Evolutionary conservation across 208 protist genomes (phyloP).

Genomic region (Acanthamoeba sp.): DNA sequence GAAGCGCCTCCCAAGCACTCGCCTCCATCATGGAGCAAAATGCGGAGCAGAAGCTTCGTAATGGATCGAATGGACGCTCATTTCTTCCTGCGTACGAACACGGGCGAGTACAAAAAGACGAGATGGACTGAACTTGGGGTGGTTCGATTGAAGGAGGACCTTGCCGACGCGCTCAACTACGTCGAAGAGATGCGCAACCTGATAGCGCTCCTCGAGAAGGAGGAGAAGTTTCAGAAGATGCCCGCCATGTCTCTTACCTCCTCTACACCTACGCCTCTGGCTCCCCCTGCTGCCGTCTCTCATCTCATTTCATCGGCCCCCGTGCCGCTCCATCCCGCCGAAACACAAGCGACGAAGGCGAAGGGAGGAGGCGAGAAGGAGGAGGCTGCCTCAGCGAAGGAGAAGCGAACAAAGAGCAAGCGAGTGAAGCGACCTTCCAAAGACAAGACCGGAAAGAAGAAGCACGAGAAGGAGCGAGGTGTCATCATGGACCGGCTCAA

Average conservation of each 20-base stretch:
- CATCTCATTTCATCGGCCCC: background rate
- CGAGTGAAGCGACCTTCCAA: background rate
- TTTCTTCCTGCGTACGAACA: conserved; percentile 20
- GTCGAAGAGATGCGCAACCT: conserved; percentile 18
- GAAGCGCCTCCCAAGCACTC: background rate
- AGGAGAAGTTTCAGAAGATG: conserved; percentile 14
- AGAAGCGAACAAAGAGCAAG: background rate
- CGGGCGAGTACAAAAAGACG: conserved; percentile 44
- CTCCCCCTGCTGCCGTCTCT: background rate
- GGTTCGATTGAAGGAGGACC: background rate
- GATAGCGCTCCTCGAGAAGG: background rate
- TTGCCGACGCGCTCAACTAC: background rate
- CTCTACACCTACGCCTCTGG: background rate
- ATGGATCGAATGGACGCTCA: background rate
- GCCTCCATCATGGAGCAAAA: background rate
- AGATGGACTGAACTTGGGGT: conserved; percentile 29
- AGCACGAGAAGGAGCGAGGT: background rate
- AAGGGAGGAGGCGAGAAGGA: background rate
- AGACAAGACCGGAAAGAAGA: background rate
- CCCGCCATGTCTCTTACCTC: background rate
- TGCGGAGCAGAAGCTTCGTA: background rate
- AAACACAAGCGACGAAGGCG: background rate
- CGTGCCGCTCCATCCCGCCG: background rate
- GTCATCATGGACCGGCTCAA: background rate
- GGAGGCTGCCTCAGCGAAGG: background rate